Conservation (phyloP, 2,329 filamentous ascomycete genomes). For the Cladosporium sp. region DNA sequence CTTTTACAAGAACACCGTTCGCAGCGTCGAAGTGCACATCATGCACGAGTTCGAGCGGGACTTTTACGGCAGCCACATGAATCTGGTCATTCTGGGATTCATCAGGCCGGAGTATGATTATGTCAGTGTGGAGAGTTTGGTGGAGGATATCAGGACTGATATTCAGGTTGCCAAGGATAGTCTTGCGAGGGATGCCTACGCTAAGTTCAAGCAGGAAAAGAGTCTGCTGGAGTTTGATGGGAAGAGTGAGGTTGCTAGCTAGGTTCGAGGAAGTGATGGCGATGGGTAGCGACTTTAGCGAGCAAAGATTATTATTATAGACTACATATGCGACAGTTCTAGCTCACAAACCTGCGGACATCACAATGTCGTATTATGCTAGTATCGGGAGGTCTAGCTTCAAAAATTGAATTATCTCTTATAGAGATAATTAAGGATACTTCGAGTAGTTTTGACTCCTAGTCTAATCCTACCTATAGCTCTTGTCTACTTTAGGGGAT, state of each 20-base stretch:
- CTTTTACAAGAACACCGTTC: conserved; percentile 87
- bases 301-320: neutral
- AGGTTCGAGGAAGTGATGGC: neutral
- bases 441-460: no score
- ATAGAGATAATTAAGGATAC: no score
- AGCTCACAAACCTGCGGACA: no score
- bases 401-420: no score
- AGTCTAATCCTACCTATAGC: no score
- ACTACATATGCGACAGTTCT: no score
- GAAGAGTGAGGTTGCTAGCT: conserved; percentile 26
- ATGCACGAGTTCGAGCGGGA: conserved; percentile 72
- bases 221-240: conserved; percentile 36
- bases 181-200: conserved; percentile 62
- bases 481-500: no score
- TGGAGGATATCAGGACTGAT: conserved; percentile 84
- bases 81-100: conserved; percentile 77
- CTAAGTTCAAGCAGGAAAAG: conserved; percentile 44
- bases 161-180: conserved; percentile 76
- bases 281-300: neutral
- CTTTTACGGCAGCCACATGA: conserved; percentile 80
- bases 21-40: conserved; percentile 64
- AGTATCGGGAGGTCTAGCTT: no score
- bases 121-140: conserved; percentile 71
- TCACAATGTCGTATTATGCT: no score
- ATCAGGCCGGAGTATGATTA: conserved; percentile 90